phyloP scores from a whole-genome alignment of 2,329 filamentous ascomycete species.

The Colletotrichum costaricense region DNA sequence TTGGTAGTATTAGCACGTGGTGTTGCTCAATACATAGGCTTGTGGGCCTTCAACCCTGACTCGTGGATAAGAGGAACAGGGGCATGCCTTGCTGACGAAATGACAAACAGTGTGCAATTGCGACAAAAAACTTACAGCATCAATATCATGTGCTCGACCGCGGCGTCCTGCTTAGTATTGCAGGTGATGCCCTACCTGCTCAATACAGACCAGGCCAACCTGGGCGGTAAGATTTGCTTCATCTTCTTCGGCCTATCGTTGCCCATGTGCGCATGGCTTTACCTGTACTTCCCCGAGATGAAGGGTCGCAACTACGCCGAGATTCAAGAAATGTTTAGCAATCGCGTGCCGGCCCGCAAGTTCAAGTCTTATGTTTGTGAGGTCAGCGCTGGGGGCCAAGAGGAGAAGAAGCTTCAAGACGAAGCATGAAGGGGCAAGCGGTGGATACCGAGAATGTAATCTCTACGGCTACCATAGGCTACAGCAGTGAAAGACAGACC shows the following conservation, averaged over 20 bases:
- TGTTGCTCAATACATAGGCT: not conserved
- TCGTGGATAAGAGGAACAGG: conserved; percentile 65
- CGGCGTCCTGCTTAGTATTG: conserved; percentile 43
- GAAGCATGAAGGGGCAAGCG: conserved; percentile 23
- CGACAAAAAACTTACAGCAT: conserved; percentile 47
- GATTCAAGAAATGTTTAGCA: conserved; percentile 34
- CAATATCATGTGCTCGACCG: conserved; percentile 46
- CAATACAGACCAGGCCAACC: conserved; percentile 44
- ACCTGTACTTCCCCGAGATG: conserved; percentile 34
- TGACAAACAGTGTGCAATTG: conserved; percentile 57
- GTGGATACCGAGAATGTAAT: conserved; percentile 22
- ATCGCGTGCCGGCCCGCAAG: conserved; percentile 24
- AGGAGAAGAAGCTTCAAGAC: conserved; percentile 26
- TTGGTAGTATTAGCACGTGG: not conserved
- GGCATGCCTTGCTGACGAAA: conserved; percentile 74
- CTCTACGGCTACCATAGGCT: not conserved
- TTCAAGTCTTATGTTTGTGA: conserved; percentile 33
- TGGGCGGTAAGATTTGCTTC: conserved; percentile 47
- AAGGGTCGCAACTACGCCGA: conserved; percentile 37
- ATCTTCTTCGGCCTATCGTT: conserved; percentile 44
- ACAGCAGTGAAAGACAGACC: too few relatives aligned
- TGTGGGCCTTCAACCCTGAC: conserved; percentile 55
- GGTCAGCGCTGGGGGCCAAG: conserved; percentile 11
- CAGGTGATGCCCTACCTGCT: conserved; percentile 46
- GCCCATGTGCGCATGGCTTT: conserved; percentile 40